These are phyloP conservation scores for Fennellomyces sp. DNA, from an alignment of 371 early-diverging fungal species.

Conservation along the genomic window DNA sequence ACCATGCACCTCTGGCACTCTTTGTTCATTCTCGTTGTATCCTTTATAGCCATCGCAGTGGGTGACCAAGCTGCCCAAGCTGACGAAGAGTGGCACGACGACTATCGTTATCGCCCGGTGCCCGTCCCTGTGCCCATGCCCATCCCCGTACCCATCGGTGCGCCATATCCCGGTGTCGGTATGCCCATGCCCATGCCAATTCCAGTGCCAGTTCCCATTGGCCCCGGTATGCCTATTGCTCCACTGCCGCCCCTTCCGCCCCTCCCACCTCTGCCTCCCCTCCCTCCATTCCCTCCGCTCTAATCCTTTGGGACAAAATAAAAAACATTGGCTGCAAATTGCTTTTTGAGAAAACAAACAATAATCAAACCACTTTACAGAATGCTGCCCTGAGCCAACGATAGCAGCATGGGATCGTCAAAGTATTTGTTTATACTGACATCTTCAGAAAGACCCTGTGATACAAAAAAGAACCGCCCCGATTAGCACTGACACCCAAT, in stretches of 20 bases:
- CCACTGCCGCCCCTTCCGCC: constrained; percentile 2
- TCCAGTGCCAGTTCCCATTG: background rate
- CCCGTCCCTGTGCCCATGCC: too few relatives aligned
- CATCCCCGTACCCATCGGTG: too few relatives aligned
- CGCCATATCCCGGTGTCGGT: background rate
- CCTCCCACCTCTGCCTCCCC: background rate
- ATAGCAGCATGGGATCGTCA: constrained; percentile 87
- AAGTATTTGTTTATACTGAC: constrained; percentile 94
- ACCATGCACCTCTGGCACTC: background rate
- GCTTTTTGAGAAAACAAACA: constrained; percentile 1
- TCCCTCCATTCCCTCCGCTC: background rate
- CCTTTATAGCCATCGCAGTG: background rate
- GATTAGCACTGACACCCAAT: background rate
- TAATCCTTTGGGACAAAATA: background rate
- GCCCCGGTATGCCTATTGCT: background rate
- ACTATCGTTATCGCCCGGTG: too few relatives aligned
- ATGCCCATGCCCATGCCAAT: background rate
- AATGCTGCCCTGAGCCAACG: constrained; percentile 61
- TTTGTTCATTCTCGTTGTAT: background rate
- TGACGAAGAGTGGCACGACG: too few relatives aligned
- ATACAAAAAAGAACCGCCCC: constrained; percentile 2
- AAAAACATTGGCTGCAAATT: background rate
- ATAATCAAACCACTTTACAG: constrained; percentile 17
- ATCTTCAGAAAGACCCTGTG: constrained; percentile 82
- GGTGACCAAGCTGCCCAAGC: background rate